Evolutionary conservation across 2,329 filamentous ascomycete genomes (phyloP).

Genomic region (Hypoxylon sp.): DNA sequence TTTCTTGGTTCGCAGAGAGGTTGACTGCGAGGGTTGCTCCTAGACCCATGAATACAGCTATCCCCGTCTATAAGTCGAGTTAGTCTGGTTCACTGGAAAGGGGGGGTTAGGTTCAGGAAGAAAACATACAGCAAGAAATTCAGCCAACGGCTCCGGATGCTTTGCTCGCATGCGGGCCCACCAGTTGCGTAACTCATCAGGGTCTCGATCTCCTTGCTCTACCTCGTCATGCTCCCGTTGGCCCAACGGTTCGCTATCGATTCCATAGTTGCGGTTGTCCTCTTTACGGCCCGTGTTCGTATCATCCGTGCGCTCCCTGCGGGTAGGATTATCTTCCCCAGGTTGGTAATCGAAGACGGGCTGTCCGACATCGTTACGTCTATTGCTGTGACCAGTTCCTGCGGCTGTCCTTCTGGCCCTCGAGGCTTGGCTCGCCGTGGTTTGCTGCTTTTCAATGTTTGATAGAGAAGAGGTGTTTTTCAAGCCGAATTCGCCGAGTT

Average conservation of each 20-base stretch:
- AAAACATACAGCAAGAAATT: conserved; percentile 47
- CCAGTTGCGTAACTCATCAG: conserved; percentile 47
- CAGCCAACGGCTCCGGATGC: conserved; percentile 50
- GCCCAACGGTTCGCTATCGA: conserved; percentile 48
- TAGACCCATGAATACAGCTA: conserved; percentile 49
- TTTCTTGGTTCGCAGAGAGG: conserved; percentile 44
- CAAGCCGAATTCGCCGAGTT: conserved; percentile 26
- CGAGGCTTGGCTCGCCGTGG: conserved; percentile 3
- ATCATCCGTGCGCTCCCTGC: conserved; percentile 31
- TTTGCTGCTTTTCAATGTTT: conserved; percentile 1
- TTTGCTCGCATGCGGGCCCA: conserved; percentile 50
- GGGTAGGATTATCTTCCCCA: conserved; percentile 3
- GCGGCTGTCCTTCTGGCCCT: conserved; percentile 24
- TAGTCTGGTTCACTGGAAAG: conserved; percentile 8
- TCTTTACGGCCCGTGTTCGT: conserved; percentile 26
- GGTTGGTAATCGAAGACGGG: conserved; percentile 39
- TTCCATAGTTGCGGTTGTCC: conserved; percentile 39
- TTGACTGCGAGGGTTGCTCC: conserved; percentile 49
- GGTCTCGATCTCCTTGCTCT: conserved; percentile 41
- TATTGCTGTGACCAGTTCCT: conserved; percentile 28
- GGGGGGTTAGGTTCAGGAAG: neutral
- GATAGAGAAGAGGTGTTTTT: neutral
- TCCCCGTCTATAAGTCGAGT: conserved; percentile 40
- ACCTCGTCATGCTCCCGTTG: conserved; percentile 41
- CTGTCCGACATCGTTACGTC: conserved; percentile 34